Percentiles rank a stretch among this genome's conserved stretches.
Conservation (phyloP, 306 rosid genomes). For the Begonia peltatifolia region DNA sequence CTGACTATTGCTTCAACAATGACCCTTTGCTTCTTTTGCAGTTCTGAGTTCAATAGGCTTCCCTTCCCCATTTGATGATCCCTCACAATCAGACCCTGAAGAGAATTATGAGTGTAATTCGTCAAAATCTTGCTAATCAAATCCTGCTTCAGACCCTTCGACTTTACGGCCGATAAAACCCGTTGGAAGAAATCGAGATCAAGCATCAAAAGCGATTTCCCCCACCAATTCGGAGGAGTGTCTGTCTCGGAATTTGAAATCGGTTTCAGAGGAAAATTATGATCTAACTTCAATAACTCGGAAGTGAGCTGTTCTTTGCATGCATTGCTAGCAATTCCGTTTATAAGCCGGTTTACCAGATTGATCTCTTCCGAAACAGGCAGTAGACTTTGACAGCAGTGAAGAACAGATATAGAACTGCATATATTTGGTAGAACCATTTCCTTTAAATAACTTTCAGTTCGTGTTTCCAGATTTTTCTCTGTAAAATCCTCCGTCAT, state of each 20-base stretch:
- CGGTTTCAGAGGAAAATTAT: constrained; percentile 46
- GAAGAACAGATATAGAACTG: constrained; percentile 75
- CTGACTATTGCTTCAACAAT: constrained; percentile 70
- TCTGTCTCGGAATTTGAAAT: constrained; percentile 46
- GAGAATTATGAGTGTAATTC: constrained; percentile 72
- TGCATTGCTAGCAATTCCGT: constrained; percentile 71
- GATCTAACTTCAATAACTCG: constrained; percentile 73
- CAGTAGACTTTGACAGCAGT: constrained; percentile 60
- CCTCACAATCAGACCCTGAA: constrained; percentile 57
- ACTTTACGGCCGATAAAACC: constrained; percentile 60
- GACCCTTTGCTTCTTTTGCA: constrained; percentile 72
- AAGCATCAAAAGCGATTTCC: constrained; percentile 53
- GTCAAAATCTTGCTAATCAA: constrained; percentile 79
- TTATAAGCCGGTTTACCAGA: constrained; percentile 62
- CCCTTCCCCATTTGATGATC: constrained; percentile 48
- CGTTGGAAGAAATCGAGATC: constrained; percentile 71
- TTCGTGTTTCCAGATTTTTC: constrained; percentile 49
- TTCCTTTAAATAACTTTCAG: constrained; percentile 61
- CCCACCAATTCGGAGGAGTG: constrained; percentile 98
- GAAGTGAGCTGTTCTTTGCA: constrained; percentile 91
- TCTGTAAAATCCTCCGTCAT: constrained; percentile 88
- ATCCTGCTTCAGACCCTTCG: constrained; percentile 91
- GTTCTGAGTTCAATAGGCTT: constrained; percentile 43
- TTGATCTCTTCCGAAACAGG: constrained; percentile 70
- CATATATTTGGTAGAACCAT: constrained; percentile 51